A percentile compares a stretch with the other conserved stretches of the same genome.
Conservation (phyloP, 371 early-diverging fungal genomes). For the Apophysomyces elegans region DNA sequence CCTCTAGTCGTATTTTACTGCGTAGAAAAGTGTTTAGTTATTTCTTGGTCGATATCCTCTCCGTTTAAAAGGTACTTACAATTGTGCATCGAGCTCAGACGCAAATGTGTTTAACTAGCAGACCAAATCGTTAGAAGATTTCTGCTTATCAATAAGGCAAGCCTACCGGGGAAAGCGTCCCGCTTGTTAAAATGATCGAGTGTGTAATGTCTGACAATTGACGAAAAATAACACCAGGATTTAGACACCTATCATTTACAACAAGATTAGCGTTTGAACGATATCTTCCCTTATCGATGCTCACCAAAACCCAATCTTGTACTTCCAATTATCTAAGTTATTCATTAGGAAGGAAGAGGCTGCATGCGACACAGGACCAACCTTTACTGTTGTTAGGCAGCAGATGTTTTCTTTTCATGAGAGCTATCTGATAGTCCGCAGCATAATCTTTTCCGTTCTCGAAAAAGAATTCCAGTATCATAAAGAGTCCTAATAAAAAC, state of each 20-base stretch:
- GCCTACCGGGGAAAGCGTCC: conserved; percentile 80
- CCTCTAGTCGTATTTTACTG: conserved; percentile 47
- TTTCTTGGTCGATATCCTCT: too few species aligned
- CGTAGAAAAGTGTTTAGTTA: background rate
- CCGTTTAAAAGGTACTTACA: conserved; percentile 30
- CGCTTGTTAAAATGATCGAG: conserved; percentile 84
- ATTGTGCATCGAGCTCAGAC: conserved; percentile 65
- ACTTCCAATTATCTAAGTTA: conserved; percentile 15
- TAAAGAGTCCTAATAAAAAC: conserved; percentile 35
- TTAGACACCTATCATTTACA: conserved; percentile 53
- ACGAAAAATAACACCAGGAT: conserved; percentile 66
- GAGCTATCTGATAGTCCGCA: conserved; percentile 51
- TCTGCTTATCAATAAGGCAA: background rate
- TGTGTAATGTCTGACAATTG: conserved; percentile 50
- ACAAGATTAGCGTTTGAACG: too few species aligned
- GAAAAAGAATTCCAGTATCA: conserved; percentile 43
- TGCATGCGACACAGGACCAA: conserved; percentile 7
- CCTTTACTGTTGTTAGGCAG: background rate
- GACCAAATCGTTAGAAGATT: background rate
- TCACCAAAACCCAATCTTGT: conserved; percentile 43
- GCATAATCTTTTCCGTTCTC: conserved; percentile 25
- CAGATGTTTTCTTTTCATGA: conserved; percentile 31
- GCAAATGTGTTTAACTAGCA: conserved; percentile 66
- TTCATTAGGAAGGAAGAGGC: background rate
- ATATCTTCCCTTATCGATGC: background rate